Percentiles rank a stretch among this genome's conserved stretches.
These are phyloP conservation scores for Cladophialophora carrionii DNA, from an alignment of 2,329 filamentous ascomycete species.

Conservation along the genomic window DNA sequence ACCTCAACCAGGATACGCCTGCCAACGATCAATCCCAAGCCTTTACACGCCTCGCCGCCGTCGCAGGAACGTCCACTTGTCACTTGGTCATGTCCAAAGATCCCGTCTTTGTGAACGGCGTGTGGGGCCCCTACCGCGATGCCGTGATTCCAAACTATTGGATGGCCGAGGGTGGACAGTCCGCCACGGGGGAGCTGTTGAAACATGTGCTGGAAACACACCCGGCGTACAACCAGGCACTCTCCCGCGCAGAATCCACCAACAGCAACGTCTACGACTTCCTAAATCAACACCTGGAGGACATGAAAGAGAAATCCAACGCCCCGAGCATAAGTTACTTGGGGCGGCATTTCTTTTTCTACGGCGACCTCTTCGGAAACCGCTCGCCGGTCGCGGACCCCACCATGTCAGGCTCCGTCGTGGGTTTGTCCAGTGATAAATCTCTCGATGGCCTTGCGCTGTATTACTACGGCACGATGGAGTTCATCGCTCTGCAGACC, in stretches of 20 bases:
- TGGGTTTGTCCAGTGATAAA: constrained; percentile 85
- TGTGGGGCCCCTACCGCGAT: constrained; percentile 97
- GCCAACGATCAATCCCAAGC: constrained; percentile 90
- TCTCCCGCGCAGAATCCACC: constrained; percentile 76
- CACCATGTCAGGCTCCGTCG: constrained; percentile 86
- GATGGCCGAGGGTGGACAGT: constrained; percentile 97
- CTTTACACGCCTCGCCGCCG: constrained; percentile 87
- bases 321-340: constrained; percentile 83
- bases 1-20: constrained; percentile 67
- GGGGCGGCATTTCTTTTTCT: constrained; percentile 95
- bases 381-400: constrained; percentile 90
- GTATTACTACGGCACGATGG: constrained; percentile 94
- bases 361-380: constrained; percentile 96
- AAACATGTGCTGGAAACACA: constrained; percentile 96
- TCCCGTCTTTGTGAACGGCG: constrained; percentile 89
- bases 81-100: constrained; percentile 94
- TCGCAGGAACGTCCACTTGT: constrained; percentile 95
- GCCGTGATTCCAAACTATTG: constrained; percentile 89
- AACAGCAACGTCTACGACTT: constrained; percentile 93
- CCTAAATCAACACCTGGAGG: constrained; percentile 81
- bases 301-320: constrained; percentile 68
- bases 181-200: constrained; percentile 89
- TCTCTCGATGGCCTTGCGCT: constrained; percentile 83
- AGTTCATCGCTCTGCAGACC: constrained; percentile 97
- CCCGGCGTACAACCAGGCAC: constrained; percentile 80